Evolutionary conservation across 495 filamentous ascomycete species (phyloP).

Genomic region (Haplographium delicatum): DNA sequence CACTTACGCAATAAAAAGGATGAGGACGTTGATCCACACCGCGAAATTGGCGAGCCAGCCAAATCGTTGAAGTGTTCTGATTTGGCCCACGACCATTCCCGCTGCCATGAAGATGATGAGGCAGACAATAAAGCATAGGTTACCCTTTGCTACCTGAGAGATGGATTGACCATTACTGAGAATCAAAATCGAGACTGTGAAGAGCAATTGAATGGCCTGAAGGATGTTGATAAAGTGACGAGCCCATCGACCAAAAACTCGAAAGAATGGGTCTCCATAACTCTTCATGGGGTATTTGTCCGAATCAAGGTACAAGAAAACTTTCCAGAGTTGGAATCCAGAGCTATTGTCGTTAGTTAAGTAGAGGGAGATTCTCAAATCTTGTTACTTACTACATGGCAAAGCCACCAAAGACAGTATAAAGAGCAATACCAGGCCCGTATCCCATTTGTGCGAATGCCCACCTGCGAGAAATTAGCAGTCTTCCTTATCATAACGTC

Average conservation of each 20-base stretch:
- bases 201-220: constrained; percentile 45
- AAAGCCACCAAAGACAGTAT: constrained; percentile 47
- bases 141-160: constrained; percentile 42
- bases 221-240: constrained; percentile 52
- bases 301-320: constrained; percentile 57
- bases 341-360: constrained; percentile 1
- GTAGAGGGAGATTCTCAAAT: not conserved
- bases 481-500: not conserved
- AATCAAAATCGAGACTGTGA: constrained; percentile 49
- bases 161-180: constrained; percentile 52
- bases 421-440: constrained; percentile 45
- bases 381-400: constrained; percentile 22
- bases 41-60: constrained; percentile 54
- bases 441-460: constrained; percentile 29
- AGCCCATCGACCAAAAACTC: constrained; percentile 44
- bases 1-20: constrained; percentile 32
- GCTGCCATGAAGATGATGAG: constrained; percentile 27
- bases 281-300: constrained; percentile 48
- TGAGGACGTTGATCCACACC: constrained; percentile 50
- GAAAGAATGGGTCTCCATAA: constrained; percentile 56
- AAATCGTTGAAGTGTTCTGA: constrained; percentile 50
- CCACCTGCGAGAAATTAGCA: constrained; percentile 14
- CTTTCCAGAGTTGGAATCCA: constrained; percentile 42
- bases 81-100: constrained; percentile 36
- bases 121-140: constrained; percentile 48